Conservation (phyloP, 1,284 basidiomycete species). For the Papiliotrema nemorosa region DNA sequence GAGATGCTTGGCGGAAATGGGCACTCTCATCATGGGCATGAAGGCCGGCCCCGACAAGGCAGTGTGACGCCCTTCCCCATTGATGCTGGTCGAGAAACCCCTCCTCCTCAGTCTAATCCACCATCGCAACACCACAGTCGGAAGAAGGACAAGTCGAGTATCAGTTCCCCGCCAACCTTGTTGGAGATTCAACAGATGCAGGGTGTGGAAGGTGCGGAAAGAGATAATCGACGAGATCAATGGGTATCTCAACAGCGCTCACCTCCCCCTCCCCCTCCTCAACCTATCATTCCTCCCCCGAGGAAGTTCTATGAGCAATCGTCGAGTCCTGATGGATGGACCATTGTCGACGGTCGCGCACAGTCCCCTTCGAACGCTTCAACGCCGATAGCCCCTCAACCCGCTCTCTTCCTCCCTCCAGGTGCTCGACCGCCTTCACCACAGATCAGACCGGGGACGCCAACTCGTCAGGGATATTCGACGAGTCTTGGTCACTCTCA, state of each 20-base stretch:
- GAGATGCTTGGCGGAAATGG: background rate
- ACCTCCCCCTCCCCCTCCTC: background rate
- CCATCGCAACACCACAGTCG: background rate
- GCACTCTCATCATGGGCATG: background rate
- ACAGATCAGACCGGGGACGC: slow-evolving; percentile 13
- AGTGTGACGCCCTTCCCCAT: slow-evolving; percentile 40
- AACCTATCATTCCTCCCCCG: slow-evolving; percentile 1
- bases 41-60: slow-evolving; percentile 2
- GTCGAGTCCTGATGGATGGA: slow-evolving; percentile 18
- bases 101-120: background rate
- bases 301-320: slow-evolving; percentile 8
- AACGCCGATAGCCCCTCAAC: slow-evolving; percentile 9
- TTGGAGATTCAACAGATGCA: slow-evolving; percentile 24
- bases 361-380: slow-evolving; percentile 13
- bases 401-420: slow-evolving; percentile 29
- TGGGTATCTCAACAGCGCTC: slow-evolving; percentile 9
- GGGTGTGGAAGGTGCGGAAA: background rate
- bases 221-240: slow-evolving; percentile 10
- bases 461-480: slow-evolving; percentile 15
- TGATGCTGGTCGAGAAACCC: slow-evolving; percentile 15
- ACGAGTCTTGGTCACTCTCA: slow-evolving; percentile 20
- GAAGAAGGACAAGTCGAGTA: background rate
- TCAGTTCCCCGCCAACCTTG: slow-evolving; percentile 11
- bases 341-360: slow-evolving; percentile 4
- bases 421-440: slow-evolving; percentile 37